phyloP scores from a whole-genome alignment of 495 filamentous ascomycete species.

The Talaromyces nanjingensis region DNA sequence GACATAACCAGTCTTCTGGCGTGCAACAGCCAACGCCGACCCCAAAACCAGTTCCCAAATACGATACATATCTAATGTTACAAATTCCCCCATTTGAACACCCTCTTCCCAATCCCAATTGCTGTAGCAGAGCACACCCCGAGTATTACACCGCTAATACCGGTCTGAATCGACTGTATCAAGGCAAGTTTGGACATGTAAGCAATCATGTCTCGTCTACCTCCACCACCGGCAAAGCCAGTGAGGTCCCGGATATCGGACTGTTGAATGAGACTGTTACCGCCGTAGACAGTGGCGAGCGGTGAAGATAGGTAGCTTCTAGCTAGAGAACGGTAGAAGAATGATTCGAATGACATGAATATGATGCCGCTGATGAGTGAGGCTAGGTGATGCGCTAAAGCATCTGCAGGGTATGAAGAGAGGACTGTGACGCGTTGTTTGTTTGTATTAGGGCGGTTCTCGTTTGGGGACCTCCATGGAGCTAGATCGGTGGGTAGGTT shows the following conservation, averaged over 20 bases:
- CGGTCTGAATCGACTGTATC: constrained; percentile 40
- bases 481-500: background rate
- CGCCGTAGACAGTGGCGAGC: constrained; percentile 1
- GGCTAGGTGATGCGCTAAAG: constrained; percentile 37
- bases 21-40: background rate
- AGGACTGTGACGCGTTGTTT: constrained; percentile 42
- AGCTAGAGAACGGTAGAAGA: constrained; percentile 41
- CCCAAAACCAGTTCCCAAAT: background rate
- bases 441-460: background rate
- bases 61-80: constrained; percentile 14
- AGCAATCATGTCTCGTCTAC: constrained; percentile 27
- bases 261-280: constrained; percentile 14
- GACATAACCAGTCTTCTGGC: background rate
- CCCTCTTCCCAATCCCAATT: constrained; percentile 37
- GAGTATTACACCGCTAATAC: constrained; percentile 37
- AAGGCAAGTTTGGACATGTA: constrained; percentile 39
- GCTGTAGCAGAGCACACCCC: constrained; percentile 34
- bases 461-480: background rate
- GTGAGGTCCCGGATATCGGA: constrained; percentile 29
- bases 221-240: constrained; percentile 35
- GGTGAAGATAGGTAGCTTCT: constrained; percentile 30
- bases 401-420: constrained; percentile 40
- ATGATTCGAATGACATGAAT: constrained; percentile 40
- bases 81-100: constrained; percentile 40
- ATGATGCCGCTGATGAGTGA: constrained; percentile 34